Conservation (phyloP, 257 asterid genomes). For the Solanum pimpinellifolium region DNA sequence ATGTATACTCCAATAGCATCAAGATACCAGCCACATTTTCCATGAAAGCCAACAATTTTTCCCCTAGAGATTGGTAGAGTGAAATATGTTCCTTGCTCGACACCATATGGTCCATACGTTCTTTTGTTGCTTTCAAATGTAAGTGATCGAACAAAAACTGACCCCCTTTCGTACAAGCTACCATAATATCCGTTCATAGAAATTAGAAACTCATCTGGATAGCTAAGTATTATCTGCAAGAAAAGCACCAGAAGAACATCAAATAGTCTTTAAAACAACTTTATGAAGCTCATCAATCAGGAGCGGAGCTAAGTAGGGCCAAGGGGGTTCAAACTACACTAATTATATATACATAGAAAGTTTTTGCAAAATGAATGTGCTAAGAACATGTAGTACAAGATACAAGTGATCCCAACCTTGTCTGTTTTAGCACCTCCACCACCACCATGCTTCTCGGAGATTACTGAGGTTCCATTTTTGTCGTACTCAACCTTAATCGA, state of each 20-base stretch:
- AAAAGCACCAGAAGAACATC: neutral
- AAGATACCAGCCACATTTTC: conserved; percentile 56
- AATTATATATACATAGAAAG: neutral
- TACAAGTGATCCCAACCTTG: conserved; percentile 13
- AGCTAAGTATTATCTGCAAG: conserved; percentile 45
- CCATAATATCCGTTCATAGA: conserved; percentile 59
- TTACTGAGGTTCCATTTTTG: conserved; percentile 40
- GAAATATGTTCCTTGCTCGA: conserved; percentile 49
- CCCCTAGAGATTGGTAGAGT: conserved; percentile 34
- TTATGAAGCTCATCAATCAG: neutral
- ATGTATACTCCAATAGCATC: conserved; percentile 61
- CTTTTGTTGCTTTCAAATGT: conserved; percentile 55
- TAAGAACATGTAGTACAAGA: neutral
- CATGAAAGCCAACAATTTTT: conserved; percentile 68
- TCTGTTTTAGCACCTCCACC: conserved; percentile 43
- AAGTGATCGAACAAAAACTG: conserved; percentile 40
- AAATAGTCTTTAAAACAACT: neutral
- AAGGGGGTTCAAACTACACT: neutral
- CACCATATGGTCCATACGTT: conserved; percentile 57
- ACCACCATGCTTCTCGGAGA: conserved; percentile 79
- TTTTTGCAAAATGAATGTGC: neutral
- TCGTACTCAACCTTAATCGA: conserved; percentile 62
- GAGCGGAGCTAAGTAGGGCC: neutral
- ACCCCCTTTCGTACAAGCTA: conserved; percentile 44
- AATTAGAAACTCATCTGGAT: conserved; percentile 61